A percentile compares a stretch with the other conserved stretches of the same genome.
Evolutionary conservation across 768 basidiomycete genomes (phyloP).

Genomic region (Mycena sanguinolenta): DNA sequence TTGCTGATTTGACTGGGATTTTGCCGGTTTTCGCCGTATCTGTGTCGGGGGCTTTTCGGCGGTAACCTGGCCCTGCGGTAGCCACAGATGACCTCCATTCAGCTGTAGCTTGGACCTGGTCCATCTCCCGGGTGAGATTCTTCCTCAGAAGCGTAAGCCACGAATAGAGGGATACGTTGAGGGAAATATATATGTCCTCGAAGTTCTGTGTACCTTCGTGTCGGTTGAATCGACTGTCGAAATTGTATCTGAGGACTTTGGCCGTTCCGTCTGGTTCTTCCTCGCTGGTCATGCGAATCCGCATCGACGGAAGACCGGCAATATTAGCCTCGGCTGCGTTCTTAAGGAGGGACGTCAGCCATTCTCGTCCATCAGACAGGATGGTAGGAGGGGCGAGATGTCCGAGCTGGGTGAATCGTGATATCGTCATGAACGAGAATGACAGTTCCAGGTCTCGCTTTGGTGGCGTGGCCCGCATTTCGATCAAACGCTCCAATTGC

Average conservation of each 20-base stretch:
- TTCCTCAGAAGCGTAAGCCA: conserved; percentile 86
- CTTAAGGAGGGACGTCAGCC: conserved; percentile 73
- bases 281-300: conserved; percentile 83
- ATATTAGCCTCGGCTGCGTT: conserved; percentile 79
- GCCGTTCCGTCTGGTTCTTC: conserved; percentile 59
- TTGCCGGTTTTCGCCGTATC: conserved; percentile 40
- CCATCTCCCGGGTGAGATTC: conserved; percentile 82
- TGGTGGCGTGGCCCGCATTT: conserved; percentile 61
- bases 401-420: conserved; percentile 75
- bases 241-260: conserved; percentile 72
- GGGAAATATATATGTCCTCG: conserved; percentile 87
- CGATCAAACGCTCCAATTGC: conserved; percentile 73
- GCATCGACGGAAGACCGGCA: conserved; percentile 86
- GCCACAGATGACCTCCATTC: conserved; percentile 62
- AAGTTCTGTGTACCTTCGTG: conserved; percentile 64
- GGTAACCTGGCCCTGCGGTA: conserved; percentile 44
- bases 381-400: conserved; percentile 58
- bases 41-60: conserved; percentile 57
- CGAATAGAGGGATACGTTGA: conserved; percentile 86
- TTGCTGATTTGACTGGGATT: conserved; percentile 29
- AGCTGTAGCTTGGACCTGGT: conserved; percentile 73
- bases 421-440: conserved; percentile 83
- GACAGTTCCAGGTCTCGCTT: conserved; percentile 78
- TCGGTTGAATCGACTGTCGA: conserved; percentile 77
- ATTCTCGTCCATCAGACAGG: conserved; percentile 59